Evolutionary conservation across 352 stramenopile species (phyloP).

Genomic region (Phytophthora tentaculata): DNA sequence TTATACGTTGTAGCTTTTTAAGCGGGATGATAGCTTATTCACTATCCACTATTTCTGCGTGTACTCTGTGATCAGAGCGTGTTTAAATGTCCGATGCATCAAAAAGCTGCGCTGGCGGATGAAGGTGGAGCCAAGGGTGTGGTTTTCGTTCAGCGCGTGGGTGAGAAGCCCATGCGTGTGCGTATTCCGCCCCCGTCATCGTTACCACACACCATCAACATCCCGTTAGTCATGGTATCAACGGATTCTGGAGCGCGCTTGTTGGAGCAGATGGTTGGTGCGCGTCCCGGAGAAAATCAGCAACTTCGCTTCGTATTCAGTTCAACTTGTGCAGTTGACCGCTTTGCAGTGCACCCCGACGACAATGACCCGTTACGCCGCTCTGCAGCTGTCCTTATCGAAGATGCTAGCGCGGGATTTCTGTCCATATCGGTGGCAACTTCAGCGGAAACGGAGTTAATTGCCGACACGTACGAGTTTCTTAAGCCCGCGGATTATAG

Average conservation of each 20-base stretch:
- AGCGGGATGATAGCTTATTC: background rate
- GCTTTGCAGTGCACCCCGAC: slow-evolving; percentile 53
- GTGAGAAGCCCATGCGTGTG: slow-evolving; percentile 66
- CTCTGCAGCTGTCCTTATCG: slow-evolving; percentile 49
- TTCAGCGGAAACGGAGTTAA: slow-evolving; percentile 38
- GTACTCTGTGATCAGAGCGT: slow-evolving; percentile 37
- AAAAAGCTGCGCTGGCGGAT: slow-evolving; percentile 66
- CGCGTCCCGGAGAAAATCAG: slow-evolving; percentile 37
- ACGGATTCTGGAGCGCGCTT: slow-evolving; percentile 58
- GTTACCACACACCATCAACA: slow-evolving; percentile 47
- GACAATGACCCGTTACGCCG: slow-evolving; percentile 41
- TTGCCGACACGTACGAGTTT: slow-evolving; percentile 51
- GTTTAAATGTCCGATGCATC: slow-evolving; percentile 61
- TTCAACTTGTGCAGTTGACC: slow-evolving; percentile 45
- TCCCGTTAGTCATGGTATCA: slow-evolving; percentile 78
- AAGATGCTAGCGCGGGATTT: slow-evolving; percentile 55
- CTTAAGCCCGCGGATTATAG: slow-evolving; percentile 38
- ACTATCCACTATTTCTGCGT: too few relatives aligned
- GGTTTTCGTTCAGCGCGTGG: slow-evolving; percentile 63
- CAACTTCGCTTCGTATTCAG: slow-evolving; percentile 69
- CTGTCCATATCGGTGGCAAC: slow-evolving; percentile 58
- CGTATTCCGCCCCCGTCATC: slow-evolving; percentile 39
- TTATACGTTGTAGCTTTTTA: background rate
- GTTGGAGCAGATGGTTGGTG: slow-evolving; percentile 43
- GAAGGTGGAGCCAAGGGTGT: slow-evolving; percentile 65